phyloP scores from a whole-genome alignment of 2,329 filamentous ascomycete species.

The Penicillium janthinellum region DNA sequence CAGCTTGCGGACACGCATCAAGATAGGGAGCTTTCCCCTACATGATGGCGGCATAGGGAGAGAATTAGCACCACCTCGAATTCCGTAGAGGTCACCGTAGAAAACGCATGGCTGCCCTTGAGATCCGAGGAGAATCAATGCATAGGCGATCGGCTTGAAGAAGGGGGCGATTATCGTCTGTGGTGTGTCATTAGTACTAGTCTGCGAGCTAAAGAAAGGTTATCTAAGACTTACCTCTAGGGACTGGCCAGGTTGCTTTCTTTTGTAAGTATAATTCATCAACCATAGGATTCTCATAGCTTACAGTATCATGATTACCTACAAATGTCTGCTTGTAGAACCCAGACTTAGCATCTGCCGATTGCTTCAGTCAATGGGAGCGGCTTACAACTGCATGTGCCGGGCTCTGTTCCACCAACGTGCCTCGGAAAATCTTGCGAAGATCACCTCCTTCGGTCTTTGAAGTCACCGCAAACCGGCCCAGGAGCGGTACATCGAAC shows the following conservation, averaged over 20 bases:
- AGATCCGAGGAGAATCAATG: conserved; percentile 67
- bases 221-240: conserved; percentile 46
- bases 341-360: background rate
- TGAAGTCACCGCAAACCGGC: conserved; percentile 66
- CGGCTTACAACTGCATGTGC: conserved; percentile 48
- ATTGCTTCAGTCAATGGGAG: background rate
- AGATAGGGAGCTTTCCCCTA: conserved; percentile 58
- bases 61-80: conserved; percentile 44
- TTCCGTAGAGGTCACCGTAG: conserved; percentile 70
- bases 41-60: conserved; percentile 60
- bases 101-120: conserved; percentile 69
- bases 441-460: conserved; percentile 61
- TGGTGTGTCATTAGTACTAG: background rate
- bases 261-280: background rate
- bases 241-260: conserved; percentile 9
- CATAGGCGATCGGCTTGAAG: conserved; percentile 73
- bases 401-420: conserved; percentile 58
- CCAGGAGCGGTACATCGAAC: conserved; percentile 69
- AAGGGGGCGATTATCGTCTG: conserved; percentile 62
- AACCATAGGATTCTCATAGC: background rate
- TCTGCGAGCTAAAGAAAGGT: background rate
- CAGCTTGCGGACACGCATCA: conserved; percentile 64
- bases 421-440: conserved; percentile 62
- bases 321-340: conserved; percentile 19
- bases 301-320: conserved; percentile 27